phyloP scores from a whole-genome alignment of 148 eudicot species.

The Fagopyrum tataricum region DNA sequence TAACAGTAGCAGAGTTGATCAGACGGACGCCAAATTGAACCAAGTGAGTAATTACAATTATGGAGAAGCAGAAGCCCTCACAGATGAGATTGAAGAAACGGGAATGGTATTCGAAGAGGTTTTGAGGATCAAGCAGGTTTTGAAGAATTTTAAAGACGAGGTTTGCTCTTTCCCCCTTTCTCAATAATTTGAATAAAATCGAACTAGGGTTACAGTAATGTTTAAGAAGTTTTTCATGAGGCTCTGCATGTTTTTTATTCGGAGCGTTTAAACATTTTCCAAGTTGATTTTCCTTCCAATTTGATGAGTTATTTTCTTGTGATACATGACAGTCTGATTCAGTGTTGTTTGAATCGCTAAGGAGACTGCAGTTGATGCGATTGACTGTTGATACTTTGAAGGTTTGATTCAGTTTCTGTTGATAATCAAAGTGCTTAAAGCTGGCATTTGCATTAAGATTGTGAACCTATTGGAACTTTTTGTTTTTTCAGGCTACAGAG shows the following conservation, averaged over 20 bases:
- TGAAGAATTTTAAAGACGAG: slow-evolving; percentile 59
- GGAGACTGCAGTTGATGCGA: slow-evolving; percentile 76
- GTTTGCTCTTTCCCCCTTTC: slow-evolving; percentile 21
- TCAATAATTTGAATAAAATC: neutral
- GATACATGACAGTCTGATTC: slow-evolving; percentile 54
- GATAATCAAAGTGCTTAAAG: neutral
- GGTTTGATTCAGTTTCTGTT: slow-evolving; percentile 33
- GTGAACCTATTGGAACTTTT: neutral
- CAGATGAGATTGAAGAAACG: slow-evolving; percentile 73
- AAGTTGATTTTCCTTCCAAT: neutral
- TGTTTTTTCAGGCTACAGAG: slow-evolving; percentile 63
- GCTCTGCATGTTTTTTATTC: no score
- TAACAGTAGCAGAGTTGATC: slow-evolving; percentile 24
- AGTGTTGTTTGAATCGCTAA: slow-evolving; percentile 58
- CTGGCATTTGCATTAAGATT: neutral
- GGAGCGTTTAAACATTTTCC: neutral
- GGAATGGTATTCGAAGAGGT: slow-evolving; percentile 54
- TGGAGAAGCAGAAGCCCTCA: slow-evolving; percentile 88
- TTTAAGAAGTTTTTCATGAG: neutral
- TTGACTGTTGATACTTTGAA: slow-evolving; percentile 64
- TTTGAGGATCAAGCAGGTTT: slow-evolving; percentile 66
- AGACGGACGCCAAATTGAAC: slow-evolving; percentile 25
- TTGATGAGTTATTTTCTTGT: slow-evolving; percentile 1
- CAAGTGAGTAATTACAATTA: slow-evolving; percentile 46
- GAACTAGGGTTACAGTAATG: neutral